These are phyloP conservation scores for Chlamydomonas schloesseri DNA, from an alignment of 139 green algal genomes.

Conservation along the genomic window DNA sequence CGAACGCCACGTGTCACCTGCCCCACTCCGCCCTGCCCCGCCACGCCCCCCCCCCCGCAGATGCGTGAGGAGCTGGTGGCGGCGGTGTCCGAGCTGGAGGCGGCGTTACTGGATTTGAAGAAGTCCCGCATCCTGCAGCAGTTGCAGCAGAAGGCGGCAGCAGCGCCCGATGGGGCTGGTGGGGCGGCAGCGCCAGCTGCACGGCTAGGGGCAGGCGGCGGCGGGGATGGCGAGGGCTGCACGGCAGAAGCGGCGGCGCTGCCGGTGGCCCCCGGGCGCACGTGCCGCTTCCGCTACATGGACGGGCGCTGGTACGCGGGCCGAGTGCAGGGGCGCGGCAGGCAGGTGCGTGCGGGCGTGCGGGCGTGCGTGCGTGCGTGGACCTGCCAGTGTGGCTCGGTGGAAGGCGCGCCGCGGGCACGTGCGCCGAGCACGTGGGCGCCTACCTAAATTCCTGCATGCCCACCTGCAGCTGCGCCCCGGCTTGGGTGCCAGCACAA, in stretches of 20 bases:
- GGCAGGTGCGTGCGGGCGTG: conserved; percentile 1
- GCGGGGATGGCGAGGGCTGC: not conserved
- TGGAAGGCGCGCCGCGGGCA: too few relatives aligned
- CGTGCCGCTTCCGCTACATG: conserved; percentile 45
- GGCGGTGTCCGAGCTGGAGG: conserved; percentile 30
- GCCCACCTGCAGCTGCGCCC: too few relatives aligned
- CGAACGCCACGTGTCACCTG: too few relatives aligned
- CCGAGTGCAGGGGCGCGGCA: not conserved
- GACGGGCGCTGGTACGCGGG: conserved; percentile 48
- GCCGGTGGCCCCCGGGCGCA: not conserved
- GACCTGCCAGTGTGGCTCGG: too few relatives aligned
- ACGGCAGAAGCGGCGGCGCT: not conserved
- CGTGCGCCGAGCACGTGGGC: too few relatives aligned
- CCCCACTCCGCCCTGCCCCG: too few relatives aligned
- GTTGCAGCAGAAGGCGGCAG: not conserved
- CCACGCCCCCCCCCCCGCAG: too few relatives aligned
- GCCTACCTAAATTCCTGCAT: too few relatives aligned
- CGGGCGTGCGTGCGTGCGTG: too few relatives aligned
- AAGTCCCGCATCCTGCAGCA: conserved; percentile 18
- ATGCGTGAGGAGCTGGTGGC: conserved; percentile 2
- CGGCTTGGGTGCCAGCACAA: too few relatives aligned
- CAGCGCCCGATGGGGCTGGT: too few relatives aligned
- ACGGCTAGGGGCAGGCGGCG: too few relatives aligned
- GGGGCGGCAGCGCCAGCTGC: not conserved
- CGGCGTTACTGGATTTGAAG: conserved; percentile 28